Evolutionary conservation across 2,329 filamentous ascomycete species (phyloP).

Genomic region (Xylaria hypoxylon): DNA sequence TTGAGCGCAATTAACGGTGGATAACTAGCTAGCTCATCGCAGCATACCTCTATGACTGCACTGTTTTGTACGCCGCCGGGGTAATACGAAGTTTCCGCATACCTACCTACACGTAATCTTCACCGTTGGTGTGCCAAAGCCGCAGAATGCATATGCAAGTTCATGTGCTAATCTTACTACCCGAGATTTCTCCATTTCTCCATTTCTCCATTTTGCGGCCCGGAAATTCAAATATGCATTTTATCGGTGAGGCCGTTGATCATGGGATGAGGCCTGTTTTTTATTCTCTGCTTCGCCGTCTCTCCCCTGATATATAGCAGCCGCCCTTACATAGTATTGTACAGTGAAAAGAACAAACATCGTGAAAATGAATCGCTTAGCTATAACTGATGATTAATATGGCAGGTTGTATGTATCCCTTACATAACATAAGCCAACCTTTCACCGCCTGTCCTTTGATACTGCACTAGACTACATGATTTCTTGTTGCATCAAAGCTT

Average conservation of each 20-base stretch:
- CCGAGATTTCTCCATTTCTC: constrained; percentile 10
- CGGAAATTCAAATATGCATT: not conserved
- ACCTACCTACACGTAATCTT: constrained; percentile 23
- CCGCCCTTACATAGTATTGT: too few relatives aligned
- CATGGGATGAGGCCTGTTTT: not conserved
- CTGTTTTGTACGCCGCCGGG: constrained; percentile 5
- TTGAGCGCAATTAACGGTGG: not conserved
- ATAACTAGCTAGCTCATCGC: too few relatives aligned
- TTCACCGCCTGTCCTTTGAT: constrained; percentile 20
- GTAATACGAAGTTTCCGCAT: constrained; percentile 29
- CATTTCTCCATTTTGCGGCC: not conserved
- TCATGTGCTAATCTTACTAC: constrained; percentile 16
- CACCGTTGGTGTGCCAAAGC: constrained; percentile 36
- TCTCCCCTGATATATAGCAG: too few relatives aligned
- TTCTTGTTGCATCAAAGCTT: constrained; percentile 8
- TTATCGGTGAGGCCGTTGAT: constrained; percentile 8
- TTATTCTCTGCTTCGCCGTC: not conserved
- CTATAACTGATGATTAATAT: not conserved
- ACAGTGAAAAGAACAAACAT: not conserved
- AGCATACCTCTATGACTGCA: constrained; percentile 1
- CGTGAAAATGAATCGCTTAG: not conserved
- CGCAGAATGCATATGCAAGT: constrained; percentile 32
- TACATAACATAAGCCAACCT: not conserved
- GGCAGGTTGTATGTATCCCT: not conserved
- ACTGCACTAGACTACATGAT: not conserved